Conservation (phyloP, 176 grass and related monocot species). For the Hordeum vulgare region DNA sequence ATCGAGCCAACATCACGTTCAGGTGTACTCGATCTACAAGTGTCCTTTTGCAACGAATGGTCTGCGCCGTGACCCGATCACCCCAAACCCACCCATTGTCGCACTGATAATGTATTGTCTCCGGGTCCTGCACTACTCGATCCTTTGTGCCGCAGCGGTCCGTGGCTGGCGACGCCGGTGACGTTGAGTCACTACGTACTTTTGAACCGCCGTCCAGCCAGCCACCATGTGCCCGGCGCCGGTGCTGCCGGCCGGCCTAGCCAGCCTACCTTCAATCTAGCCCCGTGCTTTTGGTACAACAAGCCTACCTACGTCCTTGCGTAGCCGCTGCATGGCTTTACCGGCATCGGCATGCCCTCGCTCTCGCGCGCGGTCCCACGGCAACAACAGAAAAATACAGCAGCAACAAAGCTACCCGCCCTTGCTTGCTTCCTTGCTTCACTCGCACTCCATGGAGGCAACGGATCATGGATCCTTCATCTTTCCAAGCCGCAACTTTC, state of each 20-base stretch:
- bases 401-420: neutral
- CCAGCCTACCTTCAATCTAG: neutral
- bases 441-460: slow-evolving; percentile 27
- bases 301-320: neutral
- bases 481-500: neutral
- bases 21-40: too few relatives aligned
- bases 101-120: too few relatives aligned
- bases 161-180: neutral
- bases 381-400: neutral
- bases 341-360: neutral
- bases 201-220: neutral
- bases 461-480: slow-evolving; percentile 5
- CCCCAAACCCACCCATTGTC: too few relatives aligned
- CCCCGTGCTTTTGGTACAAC: neutral
- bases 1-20: too few relatives aligned
- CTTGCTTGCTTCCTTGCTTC: slow-evolving; percentile 36
- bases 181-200: neutral
- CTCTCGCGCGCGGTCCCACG: neutral
- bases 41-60: too few relatives aligned
- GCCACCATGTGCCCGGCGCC: neutral
- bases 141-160: too few relatives aligned
- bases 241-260: neutral
- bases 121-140: too few relatives aligned
- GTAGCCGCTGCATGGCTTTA: neutral
- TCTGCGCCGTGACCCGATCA: too few relatives aligned